Percentiles rank a stretch among this genome's conserved stretches.
These are phyloP conservation scores for Chaetomium strumarium DNA, from an alignment of 2,329 filamentous ascomycete genomes.

Conservation along the genomic window DNA sequence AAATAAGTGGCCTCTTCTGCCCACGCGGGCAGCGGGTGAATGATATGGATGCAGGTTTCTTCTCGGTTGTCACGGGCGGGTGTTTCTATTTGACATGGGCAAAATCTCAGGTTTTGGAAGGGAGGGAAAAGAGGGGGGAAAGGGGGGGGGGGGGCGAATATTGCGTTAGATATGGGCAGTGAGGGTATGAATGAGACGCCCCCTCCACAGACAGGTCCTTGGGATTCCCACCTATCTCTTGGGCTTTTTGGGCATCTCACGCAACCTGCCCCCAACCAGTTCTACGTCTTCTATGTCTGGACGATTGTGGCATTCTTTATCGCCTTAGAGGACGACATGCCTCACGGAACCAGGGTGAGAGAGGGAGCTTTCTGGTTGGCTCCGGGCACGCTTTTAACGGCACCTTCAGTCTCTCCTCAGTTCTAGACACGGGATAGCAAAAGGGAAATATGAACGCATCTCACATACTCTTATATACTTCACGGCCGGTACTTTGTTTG, in stretches of 20 bases:
- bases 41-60: conserved; percentile 8
- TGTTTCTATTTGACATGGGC: conserved; percentile 11
- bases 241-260: conserved; percentile 6
- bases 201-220: background rate
- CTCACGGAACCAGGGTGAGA: conserved; percentile 3
- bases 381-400: background rate
- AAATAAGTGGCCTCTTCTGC: conserved; percentile 6
- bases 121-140: too few species aligned
- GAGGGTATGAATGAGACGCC: conserved; percentile 1
- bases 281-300: background rate
- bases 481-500: background rate
- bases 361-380: background rate
- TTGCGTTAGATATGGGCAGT: conserved; percentile 15
- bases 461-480: background rate
- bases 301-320: background rate
- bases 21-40: background rate
- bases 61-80: conserved; percentile 11
- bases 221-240: conserved; percentile 1
- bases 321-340: conserved; percentile 12
- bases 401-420: conserved; percentile 8
- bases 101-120: conserved; percentile 10
- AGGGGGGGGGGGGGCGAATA: background rate
- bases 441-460: conserved; percentile 17
- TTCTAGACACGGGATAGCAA: conserved; percentile 18
- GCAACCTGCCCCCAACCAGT: conserved; percentile 4